A percentile compares a stretch with the other conserved stretches of the same genome.
Conservation (phyloP, 345 rosid genomes). For the Eucalyptus guilfoylei region DNA sequence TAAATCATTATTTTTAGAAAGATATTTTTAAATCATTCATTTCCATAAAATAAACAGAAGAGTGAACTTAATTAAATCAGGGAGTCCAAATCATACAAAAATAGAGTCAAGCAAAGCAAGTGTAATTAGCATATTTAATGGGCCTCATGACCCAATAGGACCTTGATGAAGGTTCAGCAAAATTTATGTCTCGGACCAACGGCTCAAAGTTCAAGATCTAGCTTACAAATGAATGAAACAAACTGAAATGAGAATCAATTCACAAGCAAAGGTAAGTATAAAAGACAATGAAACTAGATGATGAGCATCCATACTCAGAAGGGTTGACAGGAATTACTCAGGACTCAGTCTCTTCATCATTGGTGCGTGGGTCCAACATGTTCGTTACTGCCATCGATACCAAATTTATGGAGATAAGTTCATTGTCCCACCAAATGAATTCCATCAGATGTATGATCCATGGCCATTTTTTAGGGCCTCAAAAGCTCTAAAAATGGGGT, state of each 20-base stretch:
- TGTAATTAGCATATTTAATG: not conserved
- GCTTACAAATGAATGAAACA: not conserved
- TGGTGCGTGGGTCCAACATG: no score
- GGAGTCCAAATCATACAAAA: not conserved
- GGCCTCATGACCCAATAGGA: not conserved
- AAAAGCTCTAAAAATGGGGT: not conserved
- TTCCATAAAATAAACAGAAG: fast-evolving
- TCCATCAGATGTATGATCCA: no score
- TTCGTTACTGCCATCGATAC: no score
- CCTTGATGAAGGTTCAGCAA: not conserved
- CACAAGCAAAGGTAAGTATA: not conserved
- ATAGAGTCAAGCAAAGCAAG: not conserved
- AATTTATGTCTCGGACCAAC: not conserved
- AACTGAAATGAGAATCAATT: not conserved
- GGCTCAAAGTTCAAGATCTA: not conserved
- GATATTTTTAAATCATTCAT: not conserved
- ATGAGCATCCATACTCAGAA: not conserved
- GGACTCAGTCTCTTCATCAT: not conserved
- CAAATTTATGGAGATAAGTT: no score
- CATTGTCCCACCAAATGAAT: no score
- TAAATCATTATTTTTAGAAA: not conserved
- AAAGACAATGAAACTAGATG: not conserved
- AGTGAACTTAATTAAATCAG: not conserved
- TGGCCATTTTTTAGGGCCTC: not conserved
- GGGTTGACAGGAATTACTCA: not conserved